Evolutionary conservation across 257 asterid species (phyloP).

Genomic region (Jacaranda copaia): DNA sequence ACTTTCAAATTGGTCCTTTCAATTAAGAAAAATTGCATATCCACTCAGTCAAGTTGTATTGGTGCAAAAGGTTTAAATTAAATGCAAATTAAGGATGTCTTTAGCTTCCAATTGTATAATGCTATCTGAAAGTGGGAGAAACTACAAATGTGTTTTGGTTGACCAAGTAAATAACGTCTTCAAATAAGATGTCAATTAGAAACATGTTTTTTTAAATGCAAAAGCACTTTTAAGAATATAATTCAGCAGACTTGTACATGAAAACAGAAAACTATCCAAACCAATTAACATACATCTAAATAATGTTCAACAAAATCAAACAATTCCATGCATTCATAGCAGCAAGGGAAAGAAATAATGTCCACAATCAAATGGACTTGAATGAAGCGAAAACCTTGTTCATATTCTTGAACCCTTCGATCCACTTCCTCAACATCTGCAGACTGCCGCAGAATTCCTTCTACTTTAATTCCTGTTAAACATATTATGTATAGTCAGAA

Average conservation of each 20-base stretch:
- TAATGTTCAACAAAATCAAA: too few species aligned
- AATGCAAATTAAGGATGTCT: not conserved
- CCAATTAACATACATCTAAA: not conserved
- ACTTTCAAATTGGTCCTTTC: slow-evolving; percentile 13
- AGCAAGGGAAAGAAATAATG: slow-evolving; percentile 16
- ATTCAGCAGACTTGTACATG: slow-evolving; percentile 11
- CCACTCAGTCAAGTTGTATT: slow-evolving; percentile 24
- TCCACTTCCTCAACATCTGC: slow-evolving; percentile 96
- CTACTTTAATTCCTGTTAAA: slow-evolving; percentile 70
- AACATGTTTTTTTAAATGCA: not conserved
- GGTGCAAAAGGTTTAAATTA: slow-evolving; percentile 1
- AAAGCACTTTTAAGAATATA: not conserved
- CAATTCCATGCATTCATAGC: slow-evolving; percentile 1
- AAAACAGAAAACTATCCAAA: slow-evolving; percentile 11
- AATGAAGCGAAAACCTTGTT: slow-evolving; percentile 64
- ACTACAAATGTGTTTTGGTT: not conserved
- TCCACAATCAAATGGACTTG: slow-evolving; percentile 16
- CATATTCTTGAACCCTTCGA: slow-evolving; percentile 82
- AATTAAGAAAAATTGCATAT: slow-evolving; percentile 18
- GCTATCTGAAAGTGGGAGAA: slow-evolving; percentile 5
- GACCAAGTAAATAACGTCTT: slow-evolving; percentile 8
- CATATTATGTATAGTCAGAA: slow-evolving; percentile 33
- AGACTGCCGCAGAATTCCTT: slow-evolving; percentile 86
- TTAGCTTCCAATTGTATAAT: not conserved
- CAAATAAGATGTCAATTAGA: slow-evolving; percentile 27